Percentiles rank a stretch among this genome's conserved stretches.
phyloP scores from a whole-genome alignment of 495 filamentous ascomycete genomes.

The Hypoxylon trugodes region DNA sequence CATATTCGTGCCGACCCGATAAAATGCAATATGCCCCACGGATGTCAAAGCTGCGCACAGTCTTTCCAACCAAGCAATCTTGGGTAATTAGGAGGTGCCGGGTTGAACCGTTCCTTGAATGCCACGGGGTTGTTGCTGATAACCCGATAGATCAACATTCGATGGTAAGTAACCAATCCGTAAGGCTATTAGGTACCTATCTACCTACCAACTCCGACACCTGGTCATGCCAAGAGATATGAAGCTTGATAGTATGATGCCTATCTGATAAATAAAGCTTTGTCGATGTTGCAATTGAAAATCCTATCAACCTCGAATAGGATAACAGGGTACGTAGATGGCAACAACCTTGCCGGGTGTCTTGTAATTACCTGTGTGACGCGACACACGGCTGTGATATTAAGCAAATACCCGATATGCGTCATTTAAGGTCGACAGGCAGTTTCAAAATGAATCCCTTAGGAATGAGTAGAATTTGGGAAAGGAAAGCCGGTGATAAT shows the following conservation, averaged over 20 bases:
- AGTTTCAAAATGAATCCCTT: background rate
- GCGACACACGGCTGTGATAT: background rate
- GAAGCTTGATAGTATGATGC: constrained; percentile 14
- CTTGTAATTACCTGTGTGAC: background rate
- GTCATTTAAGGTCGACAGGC: background rate
- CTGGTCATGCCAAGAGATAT: constrained; percentile 31
- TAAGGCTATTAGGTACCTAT: too few species aligned
- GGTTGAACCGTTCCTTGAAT: constrained; percentile 1
- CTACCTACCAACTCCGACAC: too few species aligned
- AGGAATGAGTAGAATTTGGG: background rate
- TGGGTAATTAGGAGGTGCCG: constrained; percentile 9
- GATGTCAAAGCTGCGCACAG: background rate
- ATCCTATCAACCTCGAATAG: background rate
- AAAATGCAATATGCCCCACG: background rate
- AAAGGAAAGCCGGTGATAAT: background rate
- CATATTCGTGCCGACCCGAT: background rate
- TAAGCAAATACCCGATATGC: constrained; percentile 5
- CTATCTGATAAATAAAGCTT: constrained; percentile 1
- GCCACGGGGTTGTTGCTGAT: constrained; percentile 19
- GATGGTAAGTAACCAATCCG: background rate
- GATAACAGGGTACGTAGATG: too few species aligned
- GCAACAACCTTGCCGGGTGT: background rate
- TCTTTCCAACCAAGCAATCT: constrained; percentile 13
- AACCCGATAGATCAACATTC: constrained; percentile 9
- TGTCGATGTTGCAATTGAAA: constrained; percentile 8